Conservation (phyloP, 2,329 filamentous ascomycete genomes). For the Lasiodiplodia sp. region DNA sequence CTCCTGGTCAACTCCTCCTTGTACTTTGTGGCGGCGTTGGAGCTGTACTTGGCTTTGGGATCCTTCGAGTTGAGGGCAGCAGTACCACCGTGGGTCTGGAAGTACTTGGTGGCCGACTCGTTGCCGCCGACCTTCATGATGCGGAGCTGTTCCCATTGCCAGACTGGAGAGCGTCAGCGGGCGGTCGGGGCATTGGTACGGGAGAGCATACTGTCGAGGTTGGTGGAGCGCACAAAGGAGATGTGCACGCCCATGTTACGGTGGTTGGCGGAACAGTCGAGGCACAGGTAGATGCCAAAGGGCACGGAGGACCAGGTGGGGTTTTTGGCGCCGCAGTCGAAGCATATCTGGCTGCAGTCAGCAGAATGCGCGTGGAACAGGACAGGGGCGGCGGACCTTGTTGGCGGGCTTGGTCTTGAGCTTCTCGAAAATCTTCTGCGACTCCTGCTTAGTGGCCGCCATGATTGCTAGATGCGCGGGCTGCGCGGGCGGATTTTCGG, state of each 20-base stretch:
- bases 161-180: slow-evolving; percentile 57
- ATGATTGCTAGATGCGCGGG: slow-evolving; percentile 45
- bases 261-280: slow-evolving; percentile 97
- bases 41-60: slow-evolving; percentile 95
- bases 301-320: slow-evolving; percentile 98
- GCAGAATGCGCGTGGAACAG: neutral
- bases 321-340: slow-evolving; percentile 97
- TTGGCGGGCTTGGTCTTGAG: slow-evolving; percentile 93
- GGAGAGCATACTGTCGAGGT: slow-evolving; percentile 84
- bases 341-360: slow-evolving; percentile 75
- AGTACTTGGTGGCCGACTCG: slow-evolving; percentile 97
- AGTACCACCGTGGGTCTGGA: slow-evolving; percentile 93
- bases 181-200: slow-evolving; percentile 3
- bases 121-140: slow-evolving; percentile 99
- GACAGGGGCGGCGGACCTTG: slow-evolving; percentile 68
- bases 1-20: slow-evolving; percentile 94
- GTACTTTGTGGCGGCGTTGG: slow-evolving; percentile 91
- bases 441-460: slow-evolving; percentile 89
- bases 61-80: slow-evolving; percentile 96
- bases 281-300: slow-evolving; percentile 95
- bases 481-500: slow-evolving; percentile 1
- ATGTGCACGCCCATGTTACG: slow-evolving; percentile 98
- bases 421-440: slow-evolving; percentile 97
- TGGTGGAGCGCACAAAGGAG: slow-evolving; percentile 97
- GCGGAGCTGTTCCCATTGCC: slow-evolving; percentile 99